Evolutionary conservation across 78 protist species (phyloP), one percentile per base, ranked within the genome.

Genomic region (Dictyostelium citrinum): DNA sequence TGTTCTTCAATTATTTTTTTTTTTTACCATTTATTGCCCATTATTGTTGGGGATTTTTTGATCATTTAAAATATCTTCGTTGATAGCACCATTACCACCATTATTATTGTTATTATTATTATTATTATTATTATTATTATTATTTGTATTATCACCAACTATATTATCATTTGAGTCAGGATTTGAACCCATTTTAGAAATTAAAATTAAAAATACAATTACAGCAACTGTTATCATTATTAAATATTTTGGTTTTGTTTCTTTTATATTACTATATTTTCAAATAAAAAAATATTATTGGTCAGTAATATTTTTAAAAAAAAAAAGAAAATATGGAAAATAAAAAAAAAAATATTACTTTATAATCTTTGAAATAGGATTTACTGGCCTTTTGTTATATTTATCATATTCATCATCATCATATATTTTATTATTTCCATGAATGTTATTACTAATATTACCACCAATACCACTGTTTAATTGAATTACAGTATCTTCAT

Each of bases 341-440:
- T 45, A 31, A 33, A 70, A 27, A 27, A 7, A 7, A 5, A 17
- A 75, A n/a, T 35, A 10, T 41, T 75, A 75, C 81, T 10, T 75
- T 75, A 75, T 39, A 75, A 41, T 41, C 27, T 41, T 41, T 35
- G 81, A 75, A 41, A 75, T 22, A 17, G 81, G 49, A 70, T 31
- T 70, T 12, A 33, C 39, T 39, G 33, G 81, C 41, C 41, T 75
- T 75, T 75, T 75, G 58, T 75, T 75, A 75, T 75, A 75, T 75
- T 75, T 75, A 75, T 75, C 81, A 75, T 75, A 75, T n/a, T n/a
- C n/a, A 37, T 72, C 78, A 7, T 74, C 81, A 75, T 75, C 81
- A 75, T 75, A 75, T 9, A 43, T 75, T 75, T 75, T 35, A 41
- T 35, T 41, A 35, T 29, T 72, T 72, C 55, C 41, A 72, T 72